A percentile compares a stretch with the other conserved stretches of the same genome.
phyloP scores from a whole-genome alignment of 1,284 basidiomycete genomes.

The Mycena citricolor region DNA sequence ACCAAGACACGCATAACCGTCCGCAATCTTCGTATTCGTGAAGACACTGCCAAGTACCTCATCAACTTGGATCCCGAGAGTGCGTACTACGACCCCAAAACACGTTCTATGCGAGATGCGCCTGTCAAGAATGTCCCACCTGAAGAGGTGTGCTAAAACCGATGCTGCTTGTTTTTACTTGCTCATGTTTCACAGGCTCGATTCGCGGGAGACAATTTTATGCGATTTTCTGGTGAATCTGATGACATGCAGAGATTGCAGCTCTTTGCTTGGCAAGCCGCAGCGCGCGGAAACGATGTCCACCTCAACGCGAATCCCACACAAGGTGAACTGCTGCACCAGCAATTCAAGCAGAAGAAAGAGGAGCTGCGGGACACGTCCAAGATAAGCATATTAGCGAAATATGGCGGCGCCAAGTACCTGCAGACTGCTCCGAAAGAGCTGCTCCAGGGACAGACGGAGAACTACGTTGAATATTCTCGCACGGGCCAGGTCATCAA shows the following conservation, averaged over 20 bases:
- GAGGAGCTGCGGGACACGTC: constrained; percentile 86
- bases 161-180: constrained; percentile 4
- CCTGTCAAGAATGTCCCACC: constrained; percentile 74
- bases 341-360: constrained; percentile 90
- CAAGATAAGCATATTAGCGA: constrained; percentile 84
- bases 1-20: constrained; percentile 98
- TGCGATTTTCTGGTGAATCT: constrained; percentile 88
- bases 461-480: constrained; percentile 97
- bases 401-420: constrained; percentile 95
- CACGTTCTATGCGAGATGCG: constrained; percentile 98
- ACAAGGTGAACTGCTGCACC: constrained; percentile 88
- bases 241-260: constrained; percentile 89
- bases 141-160: constrained; percentile 67
- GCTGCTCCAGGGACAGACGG: constrained; percentile 90
- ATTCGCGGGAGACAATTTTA: constrained; percentile 97
- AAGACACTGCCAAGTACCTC: constrained; percentile 99
- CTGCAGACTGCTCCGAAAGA: constrained; percentile 87
- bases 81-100: constrained; percentile 99
- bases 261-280: constrained; percentile 97
- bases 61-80: constrained; percentile 95
- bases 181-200: constrained; percentile 53
- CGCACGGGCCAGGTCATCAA: constrained; percentile 88
- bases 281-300: constrained; percentile 89
- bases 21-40: constrained; percentile 96
- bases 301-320: constrained; percentile 97